Evolutionary conservation across 2,329 filamentous ascomycete genomes (phyloP), one percentile per base, ranked within the genome.

Genomic region (Fusarium setosum): DNA sequence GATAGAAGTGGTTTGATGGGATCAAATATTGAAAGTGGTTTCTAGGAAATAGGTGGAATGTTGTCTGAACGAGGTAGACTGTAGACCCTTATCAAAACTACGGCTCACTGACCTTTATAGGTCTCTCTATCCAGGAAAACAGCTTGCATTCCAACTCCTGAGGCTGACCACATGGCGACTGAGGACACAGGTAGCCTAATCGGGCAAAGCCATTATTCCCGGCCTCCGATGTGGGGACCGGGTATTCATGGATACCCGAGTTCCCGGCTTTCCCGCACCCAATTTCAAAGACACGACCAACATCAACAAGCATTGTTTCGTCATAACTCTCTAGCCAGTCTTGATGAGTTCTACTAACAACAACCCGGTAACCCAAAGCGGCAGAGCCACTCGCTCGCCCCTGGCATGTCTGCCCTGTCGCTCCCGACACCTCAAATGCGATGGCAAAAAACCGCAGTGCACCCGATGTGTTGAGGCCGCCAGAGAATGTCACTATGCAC

Each of bases 361-460:
- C 34, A 37, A 26, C 21, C 13, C 24, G 9, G 29, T 47, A 29
- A 34, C 9, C 10, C 62, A 51, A 7, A 26, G 9, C 4, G 41
- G 45, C n/a, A 37, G 47, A 29, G 47, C 21, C 11, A 70, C 63
- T 9, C 63, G 68, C 5, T 66, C 68, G 2, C 78, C 75, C 3
- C 65, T 82, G 51, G 84, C 84, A 13, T 87, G 84, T 68, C 79
- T 85, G 10, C 80, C 81, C 24, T 86, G 84, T 59, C 79, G 84
- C 18, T 81, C 76, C 20, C 76, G 82, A 31, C 84, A 86, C 70
- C 71, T 86, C 32, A 85, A 85, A 66, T 87, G 84, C 69, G 83
- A 86, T 67, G 83, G 81, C 12, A 79, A 78, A 26, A 77, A 80
- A 15, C 82, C 83, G 6, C 78, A 76, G 45, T 85, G 84, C 59